phyloP scores from a whole-genome alignment of 495 filamentous ascomycete genomes.

The Jackrogersella multiformis region DNA sequence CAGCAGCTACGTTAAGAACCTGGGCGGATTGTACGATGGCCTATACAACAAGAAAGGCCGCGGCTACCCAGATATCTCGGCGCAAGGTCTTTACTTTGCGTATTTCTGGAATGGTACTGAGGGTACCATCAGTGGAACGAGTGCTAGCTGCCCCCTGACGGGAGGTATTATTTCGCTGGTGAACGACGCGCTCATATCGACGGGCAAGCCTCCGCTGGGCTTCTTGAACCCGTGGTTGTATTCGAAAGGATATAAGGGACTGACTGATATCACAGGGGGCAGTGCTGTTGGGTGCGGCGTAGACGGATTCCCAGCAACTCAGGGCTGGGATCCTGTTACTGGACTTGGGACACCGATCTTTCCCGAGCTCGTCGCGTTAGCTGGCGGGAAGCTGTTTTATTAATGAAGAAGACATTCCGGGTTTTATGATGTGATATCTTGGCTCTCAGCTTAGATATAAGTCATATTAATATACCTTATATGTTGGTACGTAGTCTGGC shows the following conservation, averaged over 20 bases:
- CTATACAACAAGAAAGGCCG: constrained; percentile 67
- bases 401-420: constrained; percentile 6
- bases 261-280: constrained; percentile 72
- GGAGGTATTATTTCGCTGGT: constrained; percentile 71
- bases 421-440: background rate
- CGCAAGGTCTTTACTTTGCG: constrained; percentile 59
- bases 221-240: constrained; percentile 84
- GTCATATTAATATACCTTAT: background rate
- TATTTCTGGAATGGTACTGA: constrained; percentile 53
- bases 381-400: constrained; percentile 27
- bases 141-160: constrained; percentile 70
- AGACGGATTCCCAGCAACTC: constrained; percentile 48
- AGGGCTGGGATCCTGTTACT: constrained; percentile 60
- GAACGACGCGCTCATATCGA: constrained; percentile 70
- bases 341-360: constrained; percentile 54
- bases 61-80: constrained; percentile 77
- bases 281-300: constrained; percentile 70
- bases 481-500: too few species aligned
- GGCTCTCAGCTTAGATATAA: too few species aligned
- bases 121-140: constrained; percentile 65
- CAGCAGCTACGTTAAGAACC: constrained; percentile 63
- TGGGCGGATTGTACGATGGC: constrained; percentile 42
- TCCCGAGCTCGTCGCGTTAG: constrained; percentile 33
- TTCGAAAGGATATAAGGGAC: constrained; percentile 56
- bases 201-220: constrained; percentile 66